Evolutionary conservation across 108 stramenopile genomes (phyloP), one percentile per base, ranked within the genome.

Genomic region (Discostella stelligeroides): DNA sequence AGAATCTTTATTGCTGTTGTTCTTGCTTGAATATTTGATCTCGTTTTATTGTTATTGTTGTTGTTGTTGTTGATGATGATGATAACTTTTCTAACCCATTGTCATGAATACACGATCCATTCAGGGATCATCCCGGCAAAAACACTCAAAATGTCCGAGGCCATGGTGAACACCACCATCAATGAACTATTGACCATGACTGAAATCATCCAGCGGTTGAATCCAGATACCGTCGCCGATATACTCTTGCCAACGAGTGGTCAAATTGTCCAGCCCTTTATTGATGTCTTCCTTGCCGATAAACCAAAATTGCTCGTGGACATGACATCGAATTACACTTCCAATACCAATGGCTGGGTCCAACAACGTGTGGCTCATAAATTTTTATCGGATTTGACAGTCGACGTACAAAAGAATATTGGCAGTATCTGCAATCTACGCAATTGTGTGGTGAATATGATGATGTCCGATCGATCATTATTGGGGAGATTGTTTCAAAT

Each of bases 131-230:
- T 84, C 9, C 84, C 84, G 5, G 81, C 81, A 11, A 85, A 85
- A 56, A 79, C 80, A 13, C 68, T 78, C 13, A 82, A 82, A 56
- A 85, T 85, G 84, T 75, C 75, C 13, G 73, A 82, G 62, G 76
- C 75, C n/a, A 79, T 85, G 77, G 76, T 85, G 1, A 79, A 79
- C 54, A 73, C 82, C 4, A 82, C 81, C 4, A 76, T 82, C 7
- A 77, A 75, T 39, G 75, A 84, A 41, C 60, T 84, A 4, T 48
- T 84, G 18, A 72, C 74, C 4, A 81, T 84, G 75, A 75, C 81
- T 28, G 80, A 80, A 38, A 77, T 84, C 41, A 81, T 84, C 34
- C 75, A 73, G 38, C 63, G 83, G 18, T 53, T 84, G 5, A 75
- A 84, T 45, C 83, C 83, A 14, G 66, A 81, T 40, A 70, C 38